phyloP scores from a whole-genome alignment of 495 filamentous ascomycete species.

The Lophium mytilinum region DNA sequence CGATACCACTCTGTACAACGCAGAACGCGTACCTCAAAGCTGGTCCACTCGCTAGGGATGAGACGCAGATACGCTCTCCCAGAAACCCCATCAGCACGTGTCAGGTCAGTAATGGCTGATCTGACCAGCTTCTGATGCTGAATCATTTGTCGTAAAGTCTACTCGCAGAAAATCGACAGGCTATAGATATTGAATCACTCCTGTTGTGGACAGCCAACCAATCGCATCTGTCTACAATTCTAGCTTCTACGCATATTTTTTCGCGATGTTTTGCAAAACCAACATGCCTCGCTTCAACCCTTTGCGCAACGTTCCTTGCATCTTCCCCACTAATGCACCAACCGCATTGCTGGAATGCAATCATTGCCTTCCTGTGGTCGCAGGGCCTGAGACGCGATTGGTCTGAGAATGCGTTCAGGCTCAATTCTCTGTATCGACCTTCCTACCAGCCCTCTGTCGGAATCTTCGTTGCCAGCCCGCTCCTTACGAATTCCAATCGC shows the following conservation, averaged over 20 bases:
- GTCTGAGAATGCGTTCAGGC: conserved; percentile 22
- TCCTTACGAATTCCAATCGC: conserved; percentile 3
- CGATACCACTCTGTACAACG: neutral
- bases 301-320: conserved; percentile 20
- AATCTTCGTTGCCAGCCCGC: conserved; percentile 3
- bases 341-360: conserved; percentile 14
- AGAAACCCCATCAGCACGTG: no score
- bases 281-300: neutral
- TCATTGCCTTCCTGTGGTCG: conserved; percentile 10
- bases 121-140: no score
- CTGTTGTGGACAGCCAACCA: no score
- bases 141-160: no score
- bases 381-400: conserved; percentile 14
- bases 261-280: neutral
- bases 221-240: no score
- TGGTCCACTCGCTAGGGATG: no score
- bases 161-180: no score
- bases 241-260: neutral
- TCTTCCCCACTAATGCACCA: neutral
- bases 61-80: no score
- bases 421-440: conserved; percentile 14
- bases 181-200: no score
- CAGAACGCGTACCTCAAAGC: neutral
- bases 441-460: conserved; percentile 14
- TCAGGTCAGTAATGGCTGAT: no score